Evolutionary conservation across 352 stramenopile genomes (phyloP).

Genomic region (Lagenidium giganteum): DNA sequence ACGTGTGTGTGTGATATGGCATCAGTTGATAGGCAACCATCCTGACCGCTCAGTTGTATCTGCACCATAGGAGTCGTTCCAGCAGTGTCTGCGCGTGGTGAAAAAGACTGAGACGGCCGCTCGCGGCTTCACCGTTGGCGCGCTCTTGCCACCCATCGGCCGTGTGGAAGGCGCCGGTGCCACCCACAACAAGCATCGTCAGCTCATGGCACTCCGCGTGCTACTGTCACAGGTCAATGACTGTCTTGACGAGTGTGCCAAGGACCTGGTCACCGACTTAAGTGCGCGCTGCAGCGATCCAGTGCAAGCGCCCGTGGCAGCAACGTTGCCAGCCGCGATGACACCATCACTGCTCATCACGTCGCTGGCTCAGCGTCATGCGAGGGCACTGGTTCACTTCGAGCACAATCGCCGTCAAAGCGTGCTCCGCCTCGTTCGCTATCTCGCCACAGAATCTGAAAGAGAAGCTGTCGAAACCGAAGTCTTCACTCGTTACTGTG

Average conservation of each 20-base stretch:
- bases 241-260: conserved; percentile 16
- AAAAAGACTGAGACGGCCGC: conserved; percentile 57
- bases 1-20: too few relatives aligned
- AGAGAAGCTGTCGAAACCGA: too few relatives aligned
- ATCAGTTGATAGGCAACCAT: too few relatives aligned
- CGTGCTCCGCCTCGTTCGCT: too few relatives aligned
- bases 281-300: background rate
- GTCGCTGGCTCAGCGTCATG: conserved; percentile 41
- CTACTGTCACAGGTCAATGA: conserved; percentile 43
- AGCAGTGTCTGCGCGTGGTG: conserved; percentile 29
- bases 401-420: too few relatives aligned
- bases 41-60: too few relatives aligned
- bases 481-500: too few relatives aligned
- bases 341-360: conserved; percentile 55
- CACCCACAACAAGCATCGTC: too few relatives aligned
- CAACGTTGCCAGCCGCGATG: too few relatives aligned
- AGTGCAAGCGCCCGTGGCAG: too few relatives aligned
- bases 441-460: too few relatives aligned
- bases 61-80: conserved; percentile 18
- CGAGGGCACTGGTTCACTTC: conserved; percentile 24
- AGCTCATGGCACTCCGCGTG: conserved; percentile 27
- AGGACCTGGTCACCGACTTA: too few relatives aligned
- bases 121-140: conserved; percentile 43
- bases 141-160: conserved; percentile 40
- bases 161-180: conserved; percentile 32